These are phyloP conservation scores for Torulaspora pretoriensis DNA, from an alignment of 1,139 yeast genomes.

Conservation along the genomic window DNA sequence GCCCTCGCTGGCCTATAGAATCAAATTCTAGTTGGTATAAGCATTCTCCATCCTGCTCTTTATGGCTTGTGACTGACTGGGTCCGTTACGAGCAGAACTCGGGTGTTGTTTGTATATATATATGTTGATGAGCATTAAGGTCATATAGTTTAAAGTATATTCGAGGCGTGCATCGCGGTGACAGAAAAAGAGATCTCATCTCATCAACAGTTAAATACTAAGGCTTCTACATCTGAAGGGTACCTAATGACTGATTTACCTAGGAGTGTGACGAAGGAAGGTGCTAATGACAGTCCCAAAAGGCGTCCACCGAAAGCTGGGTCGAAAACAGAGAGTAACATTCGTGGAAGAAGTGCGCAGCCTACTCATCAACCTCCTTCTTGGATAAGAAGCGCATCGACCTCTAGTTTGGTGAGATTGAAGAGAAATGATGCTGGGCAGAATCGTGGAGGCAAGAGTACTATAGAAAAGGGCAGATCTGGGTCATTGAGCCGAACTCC, in stretches of 20 bases:
- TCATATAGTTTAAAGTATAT: too few species aligned
- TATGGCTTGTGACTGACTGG: too few species aligned
- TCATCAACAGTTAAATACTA: neutral
- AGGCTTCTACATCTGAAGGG: neutral
- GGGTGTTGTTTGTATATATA: too few species aligned
- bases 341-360: constrained; percentile 12
- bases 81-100: too few species aligned
- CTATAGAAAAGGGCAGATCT: neutral
- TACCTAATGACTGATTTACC: neutral
- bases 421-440: constrained; percentile 7
- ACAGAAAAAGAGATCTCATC: neutral
- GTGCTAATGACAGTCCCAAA: neutral
- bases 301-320: neutral
- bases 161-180: too few species aligned
- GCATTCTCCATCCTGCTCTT: too few species aligned
- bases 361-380: constrained; percentile 14
- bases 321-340: constrained; percentile 5
- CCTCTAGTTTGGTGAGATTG: constrained; percentile 18
- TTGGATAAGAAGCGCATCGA: constrained; percentile 25
- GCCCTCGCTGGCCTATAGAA: too few species aligned
- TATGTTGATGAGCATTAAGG: too few species aligned
- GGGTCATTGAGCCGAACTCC: constrained; percentile 6
- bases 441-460: neutral
- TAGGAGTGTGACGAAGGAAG: neutral
- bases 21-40: too few species aligned